Base-by-base conservation (phyloP, 2,329 filamentous ascomycete genomes). In the Cladophialophora bantiana region DNA sequence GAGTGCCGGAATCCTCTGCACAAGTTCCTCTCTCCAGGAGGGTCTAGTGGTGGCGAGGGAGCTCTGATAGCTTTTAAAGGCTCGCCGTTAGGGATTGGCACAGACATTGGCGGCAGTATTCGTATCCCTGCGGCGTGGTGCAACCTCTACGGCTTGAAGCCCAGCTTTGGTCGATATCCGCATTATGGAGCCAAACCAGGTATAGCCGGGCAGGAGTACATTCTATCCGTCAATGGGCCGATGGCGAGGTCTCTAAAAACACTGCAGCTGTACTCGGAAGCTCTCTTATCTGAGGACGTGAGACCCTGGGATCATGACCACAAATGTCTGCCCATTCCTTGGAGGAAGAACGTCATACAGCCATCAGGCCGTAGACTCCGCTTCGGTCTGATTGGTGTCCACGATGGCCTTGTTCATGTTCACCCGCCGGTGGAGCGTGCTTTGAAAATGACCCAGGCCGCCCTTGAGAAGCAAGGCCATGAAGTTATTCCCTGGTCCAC, bases 31-130 rank as follows among this genome's bases (percentile, higher is more conserved):
- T 77, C 74, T 1, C 73, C 76, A 4, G 78, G 78, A 3, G 78
- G 78, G 1, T 77, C 75, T 1, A 77, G 74, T 7, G 78, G 78
- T 15, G 78, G 77, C 10, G 77, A 79, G 67, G 74, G 73, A 4
- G 77, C 77, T 2, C 64, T 78, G 56, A 73, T 78, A 35, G 74
- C 76, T 3, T 74, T 78, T 52, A 73, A 72, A 20, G 76, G 70
- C 0, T 76, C 70, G 1, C 72, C 71, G 15, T 62, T 80, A 9
- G 78, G 77, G 2, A 66, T 79, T 15, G 77, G 78, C 12, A 78
- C 77, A 1, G 81, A 83, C 66, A 83, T 83, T 42, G 72, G 75
- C n/a, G 79, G 78, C 7, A 77, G 75, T 59, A 76, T 81, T 50
- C 73, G 79, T 26, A 78, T 80, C 54, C 79, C 79, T 0, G 71